Base-by-base conservation (phyloP, 2,329 filamentous ascomycete species). In the Ascochyta viciae-villosae region DNA sequence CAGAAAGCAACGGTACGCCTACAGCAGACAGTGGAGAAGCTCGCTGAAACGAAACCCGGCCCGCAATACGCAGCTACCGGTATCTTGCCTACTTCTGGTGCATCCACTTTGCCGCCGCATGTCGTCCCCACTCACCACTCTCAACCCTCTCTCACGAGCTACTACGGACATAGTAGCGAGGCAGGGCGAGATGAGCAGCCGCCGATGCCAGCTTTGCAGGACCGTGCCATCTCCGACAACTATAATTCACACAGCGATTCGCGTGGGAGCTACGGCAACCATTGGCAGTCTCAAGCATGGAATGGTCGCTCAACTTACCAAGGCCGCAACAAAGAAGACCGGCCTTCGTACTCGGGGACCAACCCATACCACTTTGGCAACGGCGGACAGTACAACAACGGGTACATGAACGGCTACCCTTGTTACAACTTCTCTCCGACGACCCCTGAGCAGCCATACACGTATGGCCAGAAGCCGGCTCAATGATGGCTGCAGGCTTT, bases 1-100 rank as follows among this genome's bases (percentile, higher is more conserved):
- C 66, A 71, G 34, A 67, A 68, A 48, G 54, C 56, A 10, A 35
- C 74, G 19, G 43, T 61, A 33, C 59, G 60, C 12, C 44, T 75
- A 33, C 67, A 72, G 51, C 67, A 67, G 57, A 52, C 51, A 6
- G 27, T 61, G 27, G 67, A 67, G 26, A 67, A 63, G 48, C 38
- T 54, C 24, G 31, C 52, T 29, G 58, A 65, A 40, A 9, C 45
- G 22, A 63, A 47, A 41, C 8, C 31, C 12, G 22, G 41, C 26
- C 48, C 52, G 31, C 49, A 57, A 44, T 43, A 41, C 22, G 8
- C 37, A 16, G 37, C 39, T 22, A 37, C 49, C 27, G 44, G 35
- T 34, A 38, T 56, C 22, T 24, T 42, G 22, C 49, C 54, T 7
- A 48, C 26, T 24, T 38, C 49, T n/a, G 51, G 42, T 29, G 55